Base-by-base conservation (phyloP, 306 rosid genomes). In the Acacia melanoxylon region DNA sequence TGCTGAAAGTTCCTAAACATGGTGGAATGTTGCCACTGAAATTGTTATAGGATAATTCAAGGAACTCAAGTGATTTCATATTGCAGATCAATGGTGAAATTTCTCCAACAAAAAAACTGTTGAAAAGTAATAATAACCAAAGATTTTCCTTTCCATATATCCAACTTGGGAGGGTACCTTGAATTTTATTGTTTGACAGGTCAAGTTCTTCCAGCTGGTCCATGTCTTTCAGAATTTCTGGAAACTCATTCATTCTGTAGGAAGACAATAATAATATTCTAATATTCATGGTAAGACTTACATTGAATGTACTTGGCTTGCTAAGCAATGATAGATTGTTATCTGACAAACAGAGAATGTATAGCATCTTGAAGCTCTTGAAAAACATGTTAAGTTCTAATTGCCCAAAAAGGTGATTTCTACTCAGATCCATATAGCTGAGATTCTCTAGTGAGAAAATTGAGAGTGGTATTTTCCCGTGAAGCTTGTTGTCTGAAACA, bases 31-130 rank as follows among this genome's bases (percentile, higher is more conserved):
- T 37, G 33, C 75, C 72, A 1, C 71, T 74, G 19, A 68, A 73
- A 68, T 2, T 56, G 63, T 56, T 56, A 7, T n/a, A 8, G 13
- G 90, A 74, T 4, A 90, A 81, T 10, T 80, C 76, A 49, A 85
- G 81, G 4, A 0, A 1, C 29, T 6, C 1, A 48, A 85, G 85
- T 44, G 58, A 73, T 19, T 78, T 74, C 9, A 81, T 54, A 67
- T 78, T 66, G 81, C 85, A 85, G 37, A 85, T 78, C n/a, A 15
- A 24, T 37, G 85, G 70, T 4, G 81, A 29, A 4, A 85, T 67
- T 73, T 58, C 65, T 37, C 85, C 88, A 2, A 0, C 22, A 22
- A 85, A 68, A 14, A 10, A 16, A 49, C 4, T 49, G 2, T 49
- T 15, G n/a, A 6, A 4, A 49, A 49, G 19, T 4, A 13, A 49